A percentile compares a stretch with the other conserved stretches of the same genome.
Evolutionary conservation across 2,329 filamentous ascomycete genomes (phyloP).

Genomic region (Sporothrix pallida): DNA sequence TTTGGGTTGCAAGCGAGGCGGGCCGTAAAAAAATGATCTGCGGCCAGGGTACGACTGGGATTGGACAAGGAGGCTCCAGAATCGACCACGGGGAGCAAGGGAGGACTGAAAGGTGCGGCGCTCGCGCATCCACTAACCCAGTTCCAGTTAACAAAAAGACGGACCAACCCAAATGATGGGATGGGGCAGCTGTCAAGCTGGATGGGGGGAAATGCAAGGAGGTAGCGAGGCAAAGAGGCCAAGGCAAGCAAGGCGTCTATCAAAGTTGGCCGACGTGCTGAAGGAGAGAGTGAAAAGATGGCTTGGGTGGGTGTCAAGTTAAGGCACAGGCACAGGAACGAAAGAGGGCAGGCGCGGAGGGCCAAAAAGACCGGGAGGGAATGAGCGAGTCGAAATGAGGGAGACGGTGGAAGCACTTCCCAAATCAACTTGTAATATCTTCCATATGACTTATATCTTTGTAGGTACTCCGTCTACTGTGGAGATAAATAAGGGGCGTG

Average conservation of each 20-base stretch:
- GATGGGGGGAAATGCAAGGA: conserved; percentile 14
- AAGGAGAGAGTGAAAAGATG: not conserved
- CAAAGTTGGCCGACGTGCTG: not conserved
- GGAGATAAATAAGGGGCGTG: not conserved
- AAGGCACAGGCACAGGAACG: not conserved
- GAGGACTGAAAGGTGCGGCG: not conserved
- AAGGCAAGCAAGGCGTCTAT: not conserved
- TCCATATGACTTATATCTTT: too few relatives aligned
- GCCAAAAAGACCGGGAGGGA: not conserved
- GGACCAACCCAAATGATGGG: not conserved
- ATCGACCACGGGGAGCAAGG: not conserved
- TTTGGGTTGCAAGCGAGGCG: conserved; percentile 30
- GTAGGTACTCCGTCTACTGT: too few relatives aligned
- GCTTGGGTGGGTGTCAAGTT: too few relatives aligned
- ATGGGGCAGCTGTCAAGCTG: conserved; percentile 20
- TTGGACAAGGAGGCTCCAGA: conserved; percentile 25
- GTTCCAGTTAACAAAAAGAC: not conserved
- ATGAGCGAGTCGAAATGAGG: conserved; percentile 5
- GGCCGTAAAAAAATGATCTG: conserved; percentile 31
- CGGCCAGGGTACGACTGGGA: conserved; percentile 29
- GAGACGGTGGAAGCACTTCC: not conserved
- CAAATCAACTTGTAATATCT: too few relatives aligned
- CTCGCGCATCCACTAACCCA: not conserved
- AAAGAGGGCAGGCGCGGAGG: not conserved
- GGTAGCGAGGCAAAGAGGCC: conserved; percentile 2